Percentiles rank a stretch among this genome's conserved stretches.
Evolutionary conservation across 257 asterid genomes (phyloP).

Genomic region (Nicotiana noctiflora): DNA sequence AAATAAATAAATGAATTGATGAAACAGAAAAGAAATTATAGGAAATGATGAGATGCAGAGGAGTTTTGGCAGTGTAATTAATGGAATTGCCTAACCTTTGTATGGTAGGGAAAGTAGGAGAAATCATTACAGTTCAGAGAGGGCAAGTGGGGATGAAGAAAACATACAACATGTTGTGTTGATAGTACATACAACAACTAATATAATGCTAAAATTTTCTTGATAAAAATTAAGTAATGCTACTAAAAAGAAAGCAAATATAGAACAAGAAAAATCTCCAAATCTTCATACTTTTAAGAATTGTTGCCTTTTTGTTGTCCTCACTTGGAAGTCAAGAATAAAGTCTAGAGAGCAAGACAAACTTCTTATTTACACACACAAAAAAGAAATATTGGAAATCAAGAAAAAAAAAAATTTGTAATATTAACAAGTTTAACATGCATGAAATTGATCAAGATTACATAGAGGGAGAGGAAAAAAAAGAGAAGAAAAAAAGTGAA

Average conservation of each 20-base stretch:
- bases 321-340: conserved; percentile 41
- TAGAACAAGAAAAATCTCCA: conserved; percentile 22
- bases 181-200: neutral
- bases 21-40: neutral
- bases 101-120: neutral
- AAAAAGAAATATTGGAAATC: too few species aligned
- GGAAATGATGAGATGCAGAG: neutral
- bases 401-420: neutral
- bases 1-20: too few species aligned
- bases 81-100: neutral
- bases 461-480: too few species aligned
- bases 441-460: neutral
- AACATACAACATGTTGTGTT: neutral
- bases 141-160: neutral
- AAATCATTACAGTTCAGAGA: conserved; percentile 4
- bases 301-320: conserved; percentile 48
- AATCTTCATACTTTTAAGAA: conserved; percentile 44
- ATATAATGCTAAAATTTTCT: neutral
- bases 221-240: neutral
- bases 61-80: neutral
- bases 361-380: conserved; percentile 7
- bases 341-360: conserved; percentile 28
- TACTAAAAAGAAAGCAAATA: neutral
- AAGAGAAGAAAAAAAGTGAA: neutral
- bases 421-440: conserved; percentile 2